Evolutionary conservation across 768 basidiomycete species (phyloP).

Genomic region (Zangia roseola): DNA sequence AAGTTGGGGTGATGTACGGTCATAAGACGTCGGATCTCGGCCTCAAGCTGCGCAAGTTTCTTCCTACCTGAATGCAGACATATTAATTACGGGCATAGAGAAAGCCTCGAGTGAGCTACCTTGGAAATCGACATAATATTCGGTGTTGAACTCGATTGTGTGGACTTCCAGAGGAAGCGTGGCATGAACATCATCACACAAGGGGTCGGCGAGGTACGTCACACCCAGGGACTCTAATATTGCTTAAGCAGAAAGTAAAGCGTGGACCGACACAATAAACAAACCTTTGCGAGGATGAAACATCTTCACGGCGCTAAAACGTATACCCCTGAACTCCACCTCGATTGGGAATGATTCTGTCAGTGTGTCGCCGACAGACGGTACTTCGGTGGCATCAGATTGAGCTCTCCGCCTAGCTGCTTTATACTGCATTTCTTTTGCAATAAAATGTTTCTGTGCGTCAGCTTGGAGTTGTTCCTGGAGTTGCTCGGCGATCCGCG

Average conservation of each 20-base stretch:
- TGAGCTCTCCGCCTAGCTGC: conserved; percentile 59
- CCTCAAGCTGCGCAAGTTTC: conserved; percentile 66
- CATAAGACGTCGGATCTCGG: conserved; percentile 61
- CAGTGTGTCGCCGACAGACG: conserved; percentile 46
- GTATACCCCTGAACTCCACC: conserved; percentile 56
- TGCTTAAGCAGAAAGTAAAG: neutral
- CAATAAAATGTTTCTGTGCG: conserved; percentile 48
- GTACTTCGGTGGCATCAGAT: conserved; percentile 70
- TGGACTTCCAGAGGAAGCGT: conserved; percentile 67
- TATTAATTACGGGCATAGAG: neutral
- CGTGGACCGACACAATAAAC: conserved; percentile 12
- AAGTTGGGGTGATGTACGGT: conserved; percentile 64
- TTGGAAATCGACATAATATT: conserved; percentile 67
- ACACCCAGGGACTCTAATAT: conserved; percentile 61
- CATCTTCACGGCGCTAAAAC: conserved; percentile 64
- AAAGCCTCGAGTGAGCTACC: conserved; percentile 33
- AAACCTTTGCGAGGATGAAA: conserved; percentile 71
- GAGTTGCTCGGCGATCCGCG: conserved; percentile 55
- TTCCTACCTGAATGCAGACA: conserved; percentile 46
- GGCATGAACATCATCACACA: conserved; percentile 62
- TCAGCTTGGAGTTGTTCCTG: conserved; percentile 68
- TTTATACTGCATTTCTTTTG: conserved; percentile 50
- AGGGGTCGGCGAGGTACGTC: conserved; percentile 70
- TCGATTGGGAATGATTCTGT: conserved; percentile 61
- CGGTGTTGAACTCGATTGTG: conserved; percentile 60